Evolutionary conservation across 257 asterid species (phyloP), one percentile per base, ranked within the genome.

Genomic region (Echites panduratus): DNA sequence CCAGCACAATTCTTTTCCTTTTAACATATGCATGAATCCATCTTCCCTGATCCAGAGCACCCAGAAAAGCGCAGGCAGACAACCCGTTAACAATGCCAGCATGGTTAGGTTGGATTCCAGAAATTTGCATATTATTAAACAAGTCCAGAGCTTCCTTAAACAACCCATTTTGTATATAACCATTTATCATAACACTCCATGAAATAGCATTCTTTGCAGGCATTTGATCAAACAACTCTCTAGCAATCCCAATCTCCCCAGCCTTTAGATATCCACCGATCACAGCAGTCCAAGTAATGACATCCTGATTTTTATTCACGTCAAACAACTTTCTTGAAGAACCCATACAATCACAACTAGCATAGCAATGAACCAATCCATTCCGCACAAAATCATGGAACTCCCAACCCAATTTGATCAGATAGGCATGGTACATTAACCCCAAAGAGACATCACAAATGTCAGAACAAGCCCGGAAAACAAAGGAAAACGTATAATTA

Each of bases 101-200:
- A 47, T 73, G 76, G 72, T 83, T 88, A 63, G 88, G 89, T 79
- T 40, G 67, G 70, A 75, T 41, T 7, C 91, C 85, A 8, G 83
- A 81, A 43, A 73, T 59, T 78, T 75, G 75, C 90, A 82, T 84
- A 54, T 62, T 73, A 29, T 74, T 75, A 70, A 85, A 85, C 48
- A 66, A 68, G 65, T 80, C 79, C 64, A 82, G 43, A 41, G 85
- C 90, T 68, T 86, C 86, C 53, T 17, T 61, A 53, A 76, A 82
- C 75, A 79, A 75, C 65, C 90, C 91, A 79, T 70, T 66, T 53
- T 74, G 84, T 8, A 80, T 75, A 72, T 79, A 85, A 68, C 95
- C 95, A 66, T 77, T 82, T 22, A 87, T 82, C 85, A 89, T 75
- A 12, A 80, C 77, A 50, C 89, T 89, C 89, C 90, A 87, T 16